A percentile compares a stretch with the other conserved stretches of the same genome.
phyloP scores from a whole-genome alignment of 805 yeast species.

The Candida germanica region DNA sequence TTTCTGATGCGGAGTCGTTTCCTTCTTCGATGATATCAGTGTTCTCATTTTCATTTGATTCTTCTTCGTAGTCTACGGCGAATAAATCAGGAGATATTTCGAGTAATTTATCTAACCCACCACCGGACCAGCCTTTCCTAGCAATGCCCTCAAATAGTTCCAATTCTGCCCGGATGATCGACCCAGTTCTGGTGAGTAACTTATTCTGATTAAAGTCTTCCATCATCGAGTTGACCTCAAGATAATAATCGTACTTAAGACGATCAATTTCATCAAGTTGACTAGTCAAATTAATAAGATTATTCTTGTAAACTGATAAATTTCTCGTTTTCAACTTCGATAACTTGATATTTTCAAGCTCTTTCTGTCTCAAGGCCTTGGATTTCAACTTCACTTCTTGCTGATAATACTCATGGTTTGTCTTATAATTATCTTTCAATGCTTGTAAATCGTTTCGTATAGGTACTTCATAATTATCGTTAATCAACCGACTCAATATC shows the following conservation, averaged over 20 bases:
- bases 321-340: slow-evolving; percentile 62
- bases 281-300: slow-evolving; percentile 62
- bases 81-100: slow-evolving; percentile 57
- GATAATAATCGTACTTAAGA: slow-evolving; percentile 71
- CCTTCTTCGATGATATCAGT: slow-evolving; percentile 8
- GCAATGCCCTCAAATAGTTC: slow-evolving; percentile 81
- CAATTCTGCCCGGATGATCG: slow-evolving; percentile 72
- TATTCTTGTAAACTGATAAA: slow-evolving; percentile 62
- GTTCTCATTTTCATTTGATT: slow-evolving; percentile 15
- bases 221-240: slow-evolving; percentile 57
- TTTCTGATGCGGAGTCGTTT: slow-evolving; percentile 5
- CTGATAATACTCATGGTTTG: slow-evolving; percentile 54
- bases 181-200: slow-evolving; percentile 54
- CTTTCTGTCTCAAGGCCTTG: slow-evolving; percentile 53
- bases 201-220: slow-evolving; percentile 54
- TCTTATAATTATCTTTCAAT: slow-evolving; percentile 42
- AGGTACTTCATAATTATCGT: slow-evolving; percentile 55
- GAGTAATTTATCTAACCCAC: slow-evolving; percentile 72
- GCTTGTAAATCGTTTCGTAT: slow-evolving; percentile 41
- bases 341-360: slow-evolving; percentile 55
- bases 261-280: slow-evolving; percentile 79
- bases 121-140: slow-evolving; percentile 82
- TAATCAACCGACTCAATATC: slow-evolving; percentile 57
- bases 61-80: slow-evolving; percentile 23
- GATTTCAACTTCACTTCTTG: slow-evolving; percentile 51